Base-by-base conservation (phyloP, 2,329 filamentous ascomycete species). In the Dactylellina haptotyla region DNA sequence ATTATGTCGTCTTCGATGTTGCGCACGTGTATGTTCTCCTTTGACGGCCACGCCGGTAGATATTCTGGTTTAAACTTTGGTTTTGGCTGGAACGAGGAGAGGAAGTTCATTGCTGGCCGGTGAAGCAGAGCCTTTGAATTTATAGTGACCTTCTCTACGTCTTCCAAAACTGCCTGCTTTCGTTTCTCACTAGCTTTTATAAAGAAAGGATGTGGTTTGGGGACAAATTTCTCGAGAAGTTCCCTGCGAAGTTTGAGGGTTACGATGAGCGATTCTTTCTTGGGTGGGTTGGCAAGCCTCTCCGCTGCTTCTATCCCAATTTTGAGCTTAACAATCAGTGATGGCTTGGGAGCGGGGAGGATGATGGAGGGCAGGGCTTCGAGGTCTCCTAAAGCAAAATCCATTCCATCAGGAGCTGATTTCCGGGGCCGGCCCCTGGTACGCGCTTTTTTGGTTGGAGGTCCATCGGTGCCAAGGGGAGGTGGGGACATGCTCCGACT, bases 141-240 rank as follows among this genome's bases (percentile, higher is more conserved):
- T 1, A 18, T 45, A 9, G 48, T 5, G 8, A 12, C 12, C 14
- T 57, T 73, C 9, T 5, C n/a, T 2, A 12, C 25, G 6, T 66
- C 48, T 14, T 62, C 69, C 8, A 39, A 26, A 26, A 41, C 26
- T 1, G 28, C 30, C 5, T 56, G 61, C 34, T 73, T 66, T 37
- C 54, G 61, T 41, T 61, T 66, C 32, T 62, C 69, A 16, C 61
- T 66, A n/a, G 26, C 46, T 20, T 73, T 73, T 12, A 32, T 53
- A 10, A 73, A 73, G 37, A 73, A 73, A 12, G 69, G 69, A 51
- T 73, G 69, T 8, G 61, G 61, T 25, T 73, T 73, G 6, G 63
- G 61, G 5, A 61, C 16, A 26, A 73, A 57, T 25, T 26, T 48
- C 48, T 66, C 46, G 14, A 73, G 69, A 10, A 57, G 32, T 12